Percentiles rank a stretch among this genome's conserved stretches.
phyloP scores from a whole-genome alignment of 2,329 filamentous ascomycete genomes.

The Talaromyces sp. region DNA sequence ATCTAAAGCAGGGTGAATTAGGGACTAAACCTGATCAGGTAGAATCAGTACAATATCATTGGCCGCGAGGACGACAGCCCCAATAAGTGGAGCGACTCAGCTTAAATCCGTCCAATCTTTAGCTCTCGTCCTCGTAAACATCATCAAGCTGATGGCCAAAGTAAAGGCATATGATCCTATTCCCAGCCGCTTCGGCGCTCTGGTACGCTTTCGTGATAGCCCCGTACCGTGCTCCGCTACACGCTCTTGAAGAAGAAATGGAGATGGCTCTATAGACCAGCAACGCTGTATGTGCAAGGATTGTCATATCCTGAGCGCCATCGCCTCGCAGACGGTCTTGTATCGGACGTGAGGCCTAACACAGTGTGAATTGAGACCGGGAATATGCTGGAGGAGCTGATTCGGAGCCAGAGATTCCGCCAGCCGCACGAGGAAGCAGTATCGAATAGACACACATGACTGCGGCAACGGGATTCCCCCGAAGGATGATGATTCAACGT shows the following conservation, averaged over 20 bases:
- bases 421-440: too few relatives aligned
- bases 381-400: background rate
- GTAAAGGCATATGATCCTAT: background rate
- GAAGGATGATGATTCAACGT: too few relatives aligned
- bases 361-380: background rate
- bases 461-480: too few relatives aligned
- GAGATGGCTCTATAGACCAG: too few relatives aligned
- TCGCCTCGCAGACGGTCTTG: too few relatives aligned
- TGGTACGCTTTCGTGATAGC: slow-evolving; percentile 8
- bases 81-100: background rate
- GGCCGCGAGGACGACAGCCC: background rate
- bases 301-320: too few relatives aligned
- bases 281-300: too few relatives aligned
- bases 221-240: too few relatives aligned
- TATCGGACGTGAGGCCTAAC: too few relatives aligned
- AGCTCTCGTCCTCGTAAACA: background rate
- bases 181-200: background rate
- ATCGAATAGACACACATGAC: too few relatives aligned
- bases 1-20: background rate
- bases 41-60: background rate
- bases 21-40: background rate
- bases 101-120: slow-evolving; percentile 3
- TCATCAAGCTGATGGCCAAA: slow-evolving; percentile 2
- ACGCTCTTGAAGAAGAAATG: too few relatives aligned
- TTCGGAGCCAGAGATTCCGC: too few relatives aligned